These are phyloP conservation scores for Vachellia collinsii DNA, from an alignment of 306 rosid species.

Conservation along the genomic window DNA sequence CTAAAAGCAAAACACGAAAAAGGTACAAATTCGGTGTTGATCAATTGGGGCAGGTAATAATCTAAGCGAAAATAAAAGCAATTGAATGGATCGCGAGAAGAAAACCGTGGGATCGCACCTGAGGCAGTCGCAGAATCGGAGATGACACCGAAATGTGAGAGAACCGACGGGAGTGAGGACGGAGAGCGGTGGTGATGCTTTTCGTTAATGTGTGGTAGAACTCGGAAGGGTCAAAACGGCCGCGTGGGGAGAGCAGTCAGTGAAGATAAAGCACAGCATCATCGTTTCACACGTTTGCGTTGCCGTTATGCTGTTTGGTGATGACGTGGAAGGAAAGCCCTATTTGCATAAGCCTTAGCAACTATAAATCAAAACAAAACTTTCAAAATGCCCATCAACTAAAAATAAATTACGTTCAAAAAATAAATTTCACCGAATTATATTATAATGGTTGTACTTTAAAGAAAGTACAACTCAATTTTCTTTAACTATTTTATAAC, in stretches of 20 bases:
- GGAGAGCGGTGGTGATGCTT: slow-evolving; percentile 38
- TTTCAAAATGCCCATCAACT: too few species aligned
- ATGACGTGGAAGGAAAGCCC: too few species aligned
- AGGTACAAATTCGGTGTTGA: slow-evolving; percentile 12
- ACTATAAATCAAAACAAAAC: too few species aligned
- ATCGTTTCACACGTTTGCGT: background rate
- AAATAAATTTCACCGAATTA: too few species aligned
- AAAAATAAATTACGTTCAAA: too few species aligned
- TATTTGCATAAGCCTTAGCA: too few species aligned
- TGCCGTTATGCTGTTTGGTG: background rate
- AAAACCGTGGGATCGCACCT: slow-evolving; percentile 28
- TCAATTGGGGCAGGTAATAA: background rate
- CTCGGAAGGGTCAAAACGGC: slow-evolving; percentile 41
- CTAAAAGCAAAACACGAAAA: slow-evolving; percentile 17
- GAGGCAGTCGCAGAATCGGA: slow-evolving; percentile 31
- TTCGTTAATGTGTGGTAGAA: background rate
- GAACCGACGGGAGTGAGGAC: slow-evolving; percentile 37
- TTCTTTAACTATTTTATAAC: too few species aligned
- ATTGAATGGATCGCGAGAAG: background rate
- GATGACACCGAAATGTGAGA: slow-evolving; percentile 8
- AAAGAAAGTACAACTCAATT: too few species aligned
- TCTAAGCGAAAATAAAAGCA: slow-evolving; percentile 2
- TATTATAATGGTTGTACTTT: too few species aligned
- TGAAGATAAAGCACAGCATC: slow-evolving; percentile 13
- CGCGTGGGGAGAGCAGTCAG: slow-evolving; percentile 15